phyloP scores from a whole-genome alignment of 1,139 yeast genomes.

The Hemisphaericaspora xylanilytica region DNA sequence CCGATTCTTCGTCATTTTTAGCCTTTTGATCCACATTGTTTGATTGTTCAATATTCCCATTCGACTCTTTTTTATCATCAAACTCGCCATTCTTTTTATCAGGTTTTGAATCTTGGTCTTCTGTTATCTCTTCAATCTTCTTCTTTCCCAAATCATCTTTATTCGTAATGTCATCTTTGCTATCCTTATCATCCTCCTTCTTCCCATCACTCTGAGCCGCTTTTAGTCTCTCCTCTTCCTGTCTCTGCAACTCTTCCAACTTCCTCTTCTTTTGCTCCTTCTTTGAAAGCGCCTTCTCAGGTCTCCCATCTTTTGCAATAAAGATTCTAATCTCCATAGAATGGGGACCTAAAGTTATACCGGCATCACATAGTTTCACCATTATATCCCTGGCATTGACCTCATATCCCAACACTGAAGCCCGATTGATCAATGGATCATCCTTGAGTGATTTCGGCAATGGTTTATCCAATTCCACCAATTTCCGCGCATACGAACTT shows the following conservation, averaged over 20 bases:
- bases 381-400: constrained; percentile 76
- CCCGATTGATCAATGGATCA: constrained; percentile 23
- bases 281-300: constrained; percentile 36
- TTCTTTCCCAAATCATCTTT: constrained; percentile 12
- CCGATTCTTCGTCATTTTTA: constrained; percentile 1
- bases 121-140: constrained; percentile 15
- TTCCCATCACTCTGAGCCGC: too few relatives aligned
- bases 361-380: constrained; percentile 83
- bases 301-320: constrained; percentile 72
- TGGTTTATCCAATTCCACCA: constrained; percentile 35
- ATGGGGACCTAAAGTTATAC: constrained; percentile 79
- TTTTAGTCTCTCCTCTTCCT: constrained; percentile 14
- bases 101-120: constrained; percentile 11
- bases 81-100: constrained; percentile 9
- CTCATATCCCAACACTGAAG: constrained; percentile 45
- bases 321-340: constrained; percentile 71
- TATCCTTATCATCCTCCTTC: constrained; percentile 12
- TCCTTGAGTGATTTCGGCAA: constrained; percentile 27
- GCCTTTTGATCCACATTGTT: constrained; percentile 3
- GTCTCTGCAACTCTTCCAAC: constrained; percentile 5
- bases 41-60: not conserved
- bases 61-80: not conserved
- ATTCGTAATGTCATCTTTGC: constrained; percentile 12
- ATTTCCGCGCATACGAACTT: constrained; percentile 46
- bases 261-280: constrained; percentile 27